Percentiles rank a stretch among this genome's conserved stretches.
Evolutionary conservation across 352 stramenopile genomes (phyloP).

Genomic region (Pythium folliculosum): DNA sequence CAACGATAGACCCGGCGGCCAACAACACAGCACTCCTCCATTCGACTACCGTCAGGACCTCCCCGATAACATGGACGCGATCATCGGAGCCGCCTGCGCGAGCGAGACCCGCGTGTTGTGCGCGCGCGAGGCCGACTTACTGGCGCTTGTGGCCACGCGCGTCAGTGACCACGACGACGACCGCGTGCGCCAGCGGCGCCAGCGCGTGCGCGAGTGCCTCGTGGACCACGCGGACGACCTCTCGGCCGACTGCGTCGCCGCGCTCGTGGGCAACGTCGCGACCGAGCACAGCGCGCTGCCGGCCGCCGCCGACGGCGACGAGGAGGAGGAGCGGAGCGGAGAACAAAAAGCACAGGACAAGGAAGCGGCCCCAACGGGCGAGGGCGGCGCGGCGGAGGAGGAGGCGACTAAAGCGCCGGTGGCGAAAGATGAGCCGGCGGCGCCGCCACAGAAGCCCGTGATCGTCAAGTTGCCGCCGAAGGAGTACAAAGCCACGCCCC

Average conservation of each 20-base stretch:
- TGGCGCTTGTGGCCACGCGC: slow-evolving; percentile 47
- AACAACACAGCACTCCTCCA: too few species aligned
- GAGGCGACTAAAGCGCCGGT: background rate
- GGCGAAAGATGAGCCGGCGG: background rate
- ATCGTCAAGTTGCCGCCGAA: background rate
- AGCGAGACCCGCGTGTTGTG: slow-evolving; percentile 46
- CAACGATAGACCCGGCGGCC: too few species aligned
- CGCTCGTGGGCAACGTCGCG: slow-evolving; percentile 38
- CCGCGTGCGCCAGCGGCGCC: slow-evolving; percentile 39
- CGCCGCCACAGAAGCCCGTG: background rate
- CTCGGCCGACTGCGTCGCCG: slow-evolving; percentile 48
- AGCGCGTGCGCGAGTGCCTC: slow-evolving; percentile 58
- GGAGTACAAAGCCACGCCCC: background rate
- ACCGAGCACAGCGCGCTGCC: slow-evolving; percentile 22
- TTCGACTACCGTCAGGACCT: background rate
- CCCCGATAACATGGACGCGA: background rate
- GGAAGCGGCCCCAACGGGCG: background rate
- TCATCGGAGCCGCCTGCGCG: slow-evolving; percentile 35
- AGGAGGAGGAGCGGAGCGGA: too few species aligned
- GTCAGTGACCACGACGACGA: slow-evolving; percentile 33
- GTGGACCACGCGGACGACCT: slow-evolving; percentile 52
- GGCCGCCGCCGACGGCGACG: background rate
- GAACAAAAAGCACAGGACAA: background rate
- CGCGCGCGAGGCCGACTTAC: slow-evolving; percentile 46
- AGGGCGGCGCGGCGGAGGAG: background rate